Evolutionary conservation across 1,284 basidiomycete species (phyloP).

Genomic region (Trichosporon sp.): DNA sequence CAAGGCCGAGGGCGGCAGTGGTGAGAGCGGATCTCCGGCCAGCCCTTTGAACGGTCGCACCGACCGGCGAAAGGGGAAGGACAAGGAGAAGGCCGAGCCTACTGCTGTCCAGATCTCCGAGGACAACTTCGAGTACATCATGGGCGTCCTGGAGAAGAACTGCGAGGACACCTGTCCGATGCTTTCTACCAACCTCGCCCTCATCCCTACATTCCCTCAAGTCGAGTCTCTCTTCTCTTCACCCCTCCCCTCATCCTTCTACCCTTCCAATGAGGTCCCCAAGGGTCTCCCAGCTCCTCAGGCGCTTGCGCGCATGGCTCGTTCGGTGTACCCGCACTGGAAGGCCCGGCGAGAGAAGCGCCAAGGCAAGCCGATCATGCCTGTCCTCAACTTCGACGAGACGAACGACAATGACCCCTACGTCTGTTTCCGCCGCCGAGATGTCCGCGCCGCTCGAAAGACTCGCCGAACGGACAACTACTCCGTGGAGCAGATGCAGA

Average conservation of each 20-base stretch:
- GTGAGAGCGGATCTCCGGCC: slow-evolving; percentile 49
- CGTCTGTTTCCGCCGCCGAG: slow-evolving; percentile 93
- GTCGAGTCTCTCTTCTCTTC: slow-evolving; percentile 66
- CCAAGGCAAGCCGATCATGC: slow-evolving; percentile 71
- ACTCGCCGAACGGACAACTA: slow-evolving; percentile 84
- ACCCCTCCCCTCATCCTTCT: slow-evolving; percentile 56
- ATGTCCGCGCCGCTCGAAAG: slow-evolving; percentile 90
- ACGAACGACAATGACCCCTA: slow-evolving; percentile 93
- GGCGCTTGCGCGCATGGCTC: slow-evolving; percentile 59
- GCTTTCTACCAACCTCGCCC: slow-evolving; percentile 64
- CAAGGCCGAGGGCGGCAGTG: slow-evolving; percentile 73
- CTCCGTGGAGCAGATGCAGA: slow-evolving; percentile 78
- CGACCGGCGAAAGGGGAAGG: slow-evolving; percentile 48
- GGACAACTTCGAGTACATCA: slow-evolving; percentile 89
- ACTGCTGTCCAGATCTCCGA: slow-evolving; percentile 58
- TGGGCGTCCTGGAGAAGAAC: slow-evolving; percentile 88
- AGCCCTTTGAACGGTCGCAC: slow-evolving; percentile 35
- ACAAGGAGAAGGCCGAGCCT: slow-evolving; percentile 52
- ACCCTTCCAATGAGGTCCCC: slow-evolving; percentile 60
- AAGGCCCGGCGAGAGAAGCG: slow-evolving; percentile 67
- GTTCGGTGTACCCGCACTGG: slow-evolving; percentile 73
- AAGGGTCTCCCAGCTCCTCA: slow-evolving; percentile 58
- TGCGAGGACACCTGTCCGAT: slow-evolving; percentile 85
- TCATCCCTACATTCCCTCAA: slow-evolving; percentile 68
- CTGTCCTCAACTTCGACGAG: slow-evolving; percentile 79